Base-by-base conservation (phyloP, 202 grass and related monocot species). In the Tripidium arundinaceum region DNA sequence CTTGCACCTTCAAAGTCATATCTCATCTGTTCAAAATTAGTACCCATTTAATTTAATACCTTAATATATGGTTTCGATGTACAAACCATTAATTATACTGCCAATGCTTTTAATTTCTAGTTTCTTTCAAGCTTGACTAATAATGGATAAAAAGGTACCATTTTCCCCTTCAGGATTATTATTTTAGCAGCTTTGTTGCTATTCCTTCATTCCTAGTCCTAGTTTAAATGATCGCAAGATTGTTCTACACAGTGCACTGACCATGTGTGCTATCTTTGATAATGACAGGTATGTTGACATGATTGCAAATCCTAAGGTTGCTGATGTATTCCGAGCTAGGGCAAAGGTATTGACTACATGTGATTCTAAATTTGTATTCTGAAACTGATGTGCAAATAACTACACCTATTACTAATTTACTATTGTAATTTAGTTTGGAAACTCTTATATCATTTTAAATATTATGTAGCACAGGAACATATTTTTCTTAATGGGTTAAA, bases 281-380 rank as follows among this genome's bases (percentile, higher is more conserved):
- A 59, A 87, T 72, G 42, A 36, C 37, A 94, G 95, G 82, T 98
- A 98, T 83, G 80, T 98, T 75, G 95, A 98, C 72, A 98, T 98
- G 95, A 98, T 98, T 65, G 90, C 95, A 82, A 98, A 98, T 90
- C 95, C 92, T 71, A 92, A 98, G 86, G 95, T 98, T 88, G 92
- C 92, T 86, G 95, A 94, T 94, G 86, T 98, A 61, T 94, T 98
- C 74, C 88, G 92, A 79, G 93, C 86, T 86, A 92, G 95, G 91
- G 88, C 95, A 77, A 98, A 98, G 90, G 95, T 98, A 89, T 25
- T 25, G 79, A 36, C 62, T 83, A 75, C 57, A 83, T 79, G 36
- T 14, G 55, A 55, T 70, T 33, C 42, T 18, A 26, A 50, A 77
- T 86, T 78, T 70, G 31, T 21, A 54, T 82, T 87, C 66, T 45